Evolutionary conservation across 805 yeast genomes (phyloP).

Genomic region (Cyberlindnera misumaiensis): DNA sequence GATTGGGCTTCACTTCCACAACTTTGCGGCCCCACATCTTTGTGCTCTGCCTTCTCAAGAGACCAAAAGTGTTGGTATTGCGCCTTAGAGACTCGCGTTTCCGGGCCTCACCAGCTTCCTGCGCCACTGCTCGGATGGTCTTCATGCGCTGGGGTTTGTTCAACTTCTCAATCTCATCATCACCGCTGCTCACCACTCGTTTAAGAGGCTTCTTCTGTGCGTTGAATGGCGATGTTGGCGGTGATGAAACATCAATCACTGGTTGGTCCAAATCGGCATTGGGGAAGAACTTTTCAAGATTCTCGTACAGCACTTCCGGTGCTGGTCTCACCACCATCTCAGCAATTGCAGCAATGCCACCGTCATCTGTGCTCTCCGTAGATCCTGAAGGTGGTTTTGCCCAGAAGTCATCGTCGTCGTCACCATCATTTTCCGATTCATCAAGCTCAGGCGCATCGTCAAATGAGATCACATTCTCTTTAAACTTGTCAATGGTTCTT

Average conservation of each 20-base stretch:
- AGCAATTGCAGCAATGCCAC: constrained; percentile 25
- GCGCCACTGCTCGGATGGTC: constrained; percentile 88
- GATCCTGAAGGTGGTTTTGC: constrained; percentile 37
- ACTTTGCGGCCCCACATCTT: constrained; percentile 97
- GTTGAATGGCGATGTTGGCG: constrained; percentile 47
- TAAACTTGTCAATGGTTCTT: constrained; percentile 43
- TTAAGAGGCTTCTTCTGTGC: constrained; percentile 7
- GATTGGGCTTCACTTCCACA: constrained; percentile 79
- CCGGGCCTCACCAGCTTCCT: constrained; percentile 73
- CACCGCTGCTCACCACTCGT: constrained; percentile 16
- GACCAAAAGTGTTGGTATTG: constrained; percentile 18
- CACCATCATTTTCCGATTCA: constrained; percentile 32
- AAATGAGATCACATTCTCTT: constrained; percentile 67
- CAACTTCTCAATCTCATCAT: constrained; percentile 14
- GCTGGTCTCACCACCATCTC: constrained; percentile 86
- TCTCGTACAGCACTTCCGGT: constrained; percentile 86
- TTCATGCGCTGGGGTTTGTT: constrained; percentile 61
- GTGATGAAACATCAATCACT: constrained; percentile 64
- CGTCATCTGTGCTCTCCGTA: constrained; percentile 17
- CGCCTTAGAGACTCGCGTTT: constrained; percentile 27
- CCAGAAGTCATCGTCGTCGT: constrained; percentile 56
- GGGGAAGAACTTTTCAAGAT: constrained; percentile 89
- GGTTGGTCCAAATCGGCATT: constrained; percentile 88
- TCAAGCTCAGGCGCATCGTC: constrained; percentile 59
- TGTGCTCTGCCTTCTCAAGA: constrained; percentile 72